Evolutionary conservation across 441 rosid species (phyloP).

Genomic region (Croton setiger): DNA sequence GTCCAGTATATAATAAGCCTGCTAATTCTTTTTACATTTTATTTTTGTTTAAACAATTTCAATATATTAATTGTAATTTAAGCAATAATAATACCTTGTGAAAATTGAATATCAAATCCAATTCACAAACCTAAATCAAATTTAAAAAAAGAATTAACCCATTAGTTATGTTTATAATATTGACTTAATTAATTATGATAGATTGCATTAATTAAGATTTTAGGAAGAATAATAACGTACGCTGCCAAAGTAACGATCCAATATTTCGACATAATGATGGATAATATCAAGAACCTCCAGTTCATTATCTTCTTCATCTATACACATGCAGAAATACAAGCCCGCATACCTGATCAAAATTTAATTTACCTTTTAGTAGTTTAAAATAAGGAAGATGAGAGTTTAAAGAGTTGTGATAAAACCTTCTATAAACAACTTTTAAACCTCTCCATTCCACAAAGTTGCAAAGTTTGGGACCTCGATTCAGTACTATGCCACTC

Average conservation of each 20-base stretch:
- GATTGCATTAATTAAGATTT: background rate
- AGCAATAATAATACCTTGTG: slow-evolving; percentile 44
- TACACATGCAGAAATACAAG: slow-evolving; percentile 97
- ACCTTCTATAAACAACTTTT: slow-evolving; percentile 90
- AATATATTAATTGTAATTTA: background rate
- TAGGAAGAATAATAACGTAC: slow-evolving; percentile 39
- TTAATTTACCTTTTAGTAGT: too few species aligned
- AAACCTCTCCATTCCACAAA: slow-evolving; percentile 92
- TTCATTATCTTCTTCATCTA: slow-evolving; percentile 85
- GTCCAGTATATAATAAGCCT: slow-evolving; percentile 79
- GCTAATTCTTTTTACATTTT: background rate
- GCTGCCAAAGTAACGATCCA: slow-evolving; percentile 96
- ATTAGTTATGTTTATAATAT: background rate
- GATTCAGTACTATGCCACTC: slow-evolving; percentile 61
- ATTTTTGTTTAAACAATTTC: background rate
- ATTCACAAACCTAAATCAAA: slow-evolving; percentile 58
- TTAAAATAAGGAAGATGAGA: background rate
- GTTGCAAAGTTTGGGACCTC: slow-evolving; percentile 93
- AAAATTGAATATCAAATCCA: slow-evolving; percentile 78
- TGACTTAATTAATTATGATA: background rate
- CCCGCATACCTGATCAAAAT: slow-evolving; percentile 84
- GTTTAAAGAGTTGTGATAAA: background rate
- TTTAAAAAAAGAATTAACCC: background rate
- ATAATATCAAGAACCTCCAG: slow-evolving; percentile 83
- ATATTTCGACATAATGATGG: slow-evolving; percentile 93